These are phyloP conservation scores for Backusella liffmaniae DNA, from an alignment of 192 early-diverging fungal genomes.

Conservation along the genomic window DNA sequence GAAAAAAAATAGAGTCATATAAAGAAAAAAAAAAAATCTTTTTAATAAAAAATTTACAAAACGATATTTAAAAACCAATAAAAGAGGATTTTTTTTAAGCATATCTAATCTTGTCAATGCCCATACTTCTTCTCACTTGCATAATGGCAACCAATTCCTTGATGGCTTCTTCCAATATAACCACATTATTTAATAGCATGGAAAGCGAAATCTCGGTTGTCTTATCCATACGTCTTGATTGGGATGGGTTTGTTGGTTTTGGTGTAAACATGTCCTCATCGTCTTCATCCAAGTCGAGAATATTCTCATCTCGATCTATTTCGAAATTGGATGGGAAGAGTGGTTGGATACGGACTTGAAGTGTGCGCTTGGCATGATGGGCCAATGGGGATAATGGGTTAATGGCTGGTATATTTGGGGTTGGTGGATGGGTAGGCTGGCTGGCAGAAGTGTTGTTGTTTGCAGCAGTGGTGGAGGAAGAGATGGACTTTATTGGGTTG, in stretches of 20 bases:
- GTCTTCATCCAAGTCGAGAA: constrained; percentile 39
- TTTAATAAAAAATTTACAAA: neutral
- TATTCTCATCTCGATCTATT: constrained; percentile 40
- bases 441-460: neutral
- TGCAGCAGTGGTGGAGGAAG: constrained; percentile 4
- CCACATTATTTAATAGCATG: constrained; percentile 82
- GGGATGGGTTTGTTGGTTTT: constrained; percentile 23
- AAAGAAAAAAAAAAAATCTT: neutral
- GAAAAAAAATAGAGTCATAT: neutral
- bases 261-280: constrained; percentile 39
- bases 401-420: constrained; percentile 30
- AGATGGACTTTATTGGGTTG: constrained; percentile 8
- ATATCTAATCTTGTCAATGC: constrained; percentile 53
- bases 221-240: constrained; percentile 37
- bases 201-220: constrained; percentile 52
- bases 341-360: constrained; percentile 50
- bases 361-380: constrained; percentile 40
- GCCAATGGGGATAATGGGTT: constrained; percentile 22
- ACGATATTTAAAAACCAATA: neutral
- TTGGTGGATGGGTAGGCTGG: constrained; percentile 31
- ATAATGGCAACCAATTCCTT: constrained; percentile 91
- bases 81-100: neutral
- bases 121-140: constrained; percentile 72
- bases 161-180: constrained; percentile 88
- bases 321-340: constrained; percentile 53